Percentiles rank a stretch among this genome's conserved stretches.
phyloP scores from a whole-genome alignment of 2,329 filamentous ascomycete genomes.

The Claviceps citrina region DNA sequence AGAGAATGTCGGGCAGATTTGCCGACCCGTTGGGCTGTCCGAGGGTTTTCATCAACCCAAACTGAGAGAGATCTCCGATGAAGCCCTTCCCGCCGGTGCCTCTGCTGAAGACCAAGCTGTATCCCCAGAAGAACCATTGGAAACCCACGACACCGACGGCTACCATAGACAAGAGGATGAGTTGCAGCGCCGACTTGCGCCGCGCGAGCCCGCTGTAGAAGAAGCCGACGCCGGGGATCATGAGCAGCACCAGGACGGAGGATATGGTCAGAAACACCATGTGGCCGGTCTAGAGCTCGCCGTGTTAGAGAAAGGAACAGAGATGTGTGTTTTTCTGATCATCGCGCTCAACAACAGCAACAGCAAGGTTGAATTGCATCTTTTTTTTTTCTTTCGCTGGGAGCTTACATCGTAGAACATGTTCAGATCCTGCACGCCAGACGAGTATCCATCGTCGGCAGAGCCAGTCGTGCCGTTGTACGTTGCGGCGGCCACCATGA shows the following conservation, averaged over 20 bases:
- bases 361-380: too few species aligned
- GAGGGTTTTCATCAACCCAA: constrained; percentile 65
- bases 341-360: too few species aligned
- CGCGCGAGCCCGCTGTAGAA: constrained; percentile 86
- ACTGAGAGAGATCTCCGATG: constrained; percentile 67
- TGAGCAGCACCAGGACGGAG: constrained; percentile 69
- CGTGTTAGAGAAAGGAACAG: too few species aligned
- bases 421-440: constrained; percentile 54
- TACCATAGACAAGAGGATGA: constrained; percentile 77
- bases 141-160: constrained; percentile 66
- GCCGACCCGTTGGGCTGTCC: constrained; percentile 57
- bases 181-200: constrained; percentile 72
- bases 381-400: neutral
- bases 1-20: constrained; percentile 66
- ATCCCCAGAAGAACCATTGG: constrained; percentile 96
- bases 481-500: constrained; percentile 15
- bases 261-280: constrained; percentile 67
- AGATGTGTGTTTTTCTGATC: too few species aligned
- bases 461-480: constrained; percentile 37
- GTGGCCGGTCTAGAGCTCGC: constrained; percentile 48
- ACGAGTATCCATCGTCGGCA: constrained; percentile 37
- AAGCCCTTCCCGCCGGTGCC: constrained; percentile 49
- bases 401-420: constrained; percentile 60
- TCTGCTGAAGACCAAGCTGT: constrained; percentile 72
- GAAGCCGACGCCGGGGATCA: constrained; percentile 88